A percentile compares a stretch with the other conserved stretches of the same genome.
These are phyloP conservation scores for Psilocybe tampanensis DNA, from an alignment of 768 basidiomycete genomes.

Conservation along the genomic window DNA sequence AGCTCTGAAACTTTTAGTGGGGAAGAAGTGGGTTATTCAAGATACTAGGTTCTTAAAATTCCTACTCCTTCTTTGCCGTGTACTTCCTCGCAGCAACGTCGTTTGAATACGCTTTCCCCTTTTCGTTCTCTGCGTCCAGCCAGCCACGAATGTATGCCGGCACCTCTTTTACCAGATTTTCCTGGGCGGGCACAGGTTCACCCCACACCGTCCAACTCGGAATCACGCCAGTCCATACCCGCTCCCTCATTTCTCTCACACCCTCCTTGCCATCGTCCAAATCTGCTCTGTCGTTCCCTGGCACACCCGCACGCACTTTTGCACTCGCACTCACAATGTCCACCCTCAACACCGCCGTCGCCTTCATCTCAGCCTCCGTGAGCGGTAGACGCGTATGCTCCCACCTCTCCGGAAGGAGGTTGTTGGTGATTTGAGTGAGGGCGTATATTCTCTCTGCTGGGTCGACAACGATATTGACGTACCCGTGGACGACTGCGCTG, in stretches of 20 bases:
- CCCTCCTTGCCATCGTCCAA: conserved; percentile 17
- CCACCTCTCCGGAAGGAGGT: conserved; percentile 25
- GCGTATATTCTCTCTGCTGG: conserved; percentile 27
- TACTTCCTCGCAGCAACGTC: background rate
- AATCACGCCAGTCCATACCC: background rate
- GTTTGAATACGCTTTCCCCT: background rate
- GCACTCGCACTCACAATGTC: conserved; percentile 31
- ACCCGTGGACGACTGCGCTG: conserved; percentile 29
- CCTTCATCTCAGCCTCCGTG: conserved; percentile 24
- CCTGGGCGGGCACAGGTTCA: conserved; percentile 21
- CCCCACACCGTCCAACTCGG: background rate
- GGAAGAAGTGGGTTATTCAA: too few species aligned
- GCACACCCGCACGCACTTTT: conserved; percentile 23
- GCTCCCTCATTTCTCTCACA: conserved; percentile 18
- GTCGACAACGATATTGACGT: conserved; percentile 19
- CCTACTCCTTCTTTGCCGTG: background rate
- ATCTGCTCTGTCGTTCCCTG: conserved; percentile 25
- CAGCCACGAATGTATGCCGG: background rate
- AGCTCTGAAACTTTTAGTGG: too few species aligned
- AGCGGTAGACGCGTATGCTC: conserved; percentile 27
- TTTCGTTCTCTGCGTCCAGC: background rate
- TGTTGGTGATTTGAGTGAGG: conserved; percentile 24
- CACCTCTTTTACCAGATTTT: conserved; percentile 20
- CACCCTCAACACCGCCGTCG: conserved; percentile 26
- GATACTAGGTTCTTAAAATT: too few species aligned